Conservation (phyloP, 148 eudicot genomes). For the Cornus controversa region DNA sequence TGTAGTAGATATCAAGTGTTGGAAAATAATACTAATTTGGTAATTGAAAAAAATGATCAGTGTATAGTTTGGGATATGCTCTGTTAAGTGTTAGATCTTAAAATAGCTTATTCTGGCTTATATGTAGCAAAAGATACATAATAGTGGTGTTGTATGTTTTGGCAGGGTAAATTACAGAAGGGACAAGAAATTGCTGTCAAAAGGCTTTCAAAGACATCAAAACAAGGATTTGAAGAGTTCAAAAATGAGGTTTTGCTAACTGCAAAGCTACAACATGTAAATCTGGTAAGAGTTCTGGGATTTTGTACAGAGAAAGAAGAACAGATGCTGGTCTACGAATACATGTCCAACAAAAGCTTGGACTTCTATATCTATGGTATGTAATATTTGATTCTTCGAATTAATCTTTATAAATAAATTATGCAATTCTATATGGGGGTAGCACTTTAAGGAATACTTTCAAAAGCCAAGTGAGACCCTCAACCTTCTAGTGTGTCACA, state of each 20-base stretch:
- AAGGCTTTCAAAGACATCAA: constrained; percentile 33
- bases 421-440: no score
- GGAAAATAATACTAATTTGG: no score
- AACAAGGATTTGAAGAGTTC: constrained; percentile 39
- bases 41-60: no score
- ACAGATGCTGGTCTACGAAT: constrained; percentile 39
- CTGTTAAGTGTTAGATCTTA: no score
- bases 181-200: constrained; percentile 40
- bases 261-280: constrained; percentile 40
- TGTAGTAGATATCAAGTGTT: no score
- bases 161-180: constrained; percentile 29
- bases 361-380: constrained; percentile 37
- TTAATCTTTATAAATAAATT: no score
- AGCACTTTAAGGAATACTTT: no score
- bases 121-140: no score
- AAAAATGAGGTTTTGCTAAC: constrained; percentile 38
- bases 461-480: no score
- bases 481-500: no score
- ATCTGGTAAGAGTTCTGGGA: constrained; percentile 33
- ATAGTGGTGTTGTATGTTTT: background rate
- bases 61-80: no score
- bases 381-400: background rate
- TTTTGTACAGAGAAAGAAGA: constrained; percentile 33
- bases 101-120: no score
- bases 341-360: constrained; percentile 40